Evolutionary conservation across 2,329 filamentous ascomycete genomes (phyloP), one percentile per base, ranked within the genome.

Genomic region (Penicillium sp.): DNA sequence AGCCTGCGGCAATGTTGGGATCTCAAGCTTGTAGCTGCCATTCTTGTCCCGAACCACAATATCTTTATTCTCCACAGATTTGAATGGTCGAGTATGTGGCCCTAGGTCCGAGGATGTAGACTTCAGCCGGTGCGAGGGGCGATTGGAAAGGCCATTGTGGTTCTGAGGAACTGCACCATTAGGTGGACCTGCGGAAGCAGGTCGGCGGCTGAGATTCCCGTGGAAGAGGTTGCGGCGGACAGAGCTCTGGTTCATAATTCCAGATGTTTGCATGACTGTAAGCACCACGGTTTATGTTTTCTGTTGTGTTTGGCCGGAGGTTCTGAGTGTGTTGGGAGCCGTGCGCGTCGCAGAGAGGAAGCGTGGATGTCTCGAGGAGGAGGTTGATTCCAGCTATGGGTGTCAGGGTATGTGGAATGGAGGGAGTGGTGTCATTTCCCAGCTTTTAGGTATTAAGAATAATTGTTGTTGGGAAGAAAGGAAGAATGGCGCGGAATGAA

Each of bases 31-130:
- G 57, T 80, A 81, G 26, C 76, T 73, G 1, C 81, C 81, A 51
- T 78, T 74, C 26, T 76, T 74, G 56, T 81, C 77, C 11, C 77
- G 74, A 42, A 78, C 77, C 24, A 82, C 78, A 26, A 82, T 79
- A 44, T 82, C 80, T 56, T 69, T 71, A 43, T 72, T 72, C 49
- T 77, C 69, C 16, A 68, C 56, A 2, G 60, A n/a, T 16, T 64
- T 65, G 10, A 60, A 53, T 29, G 56, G 60, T 29, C 69, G 55
- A 4, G 63, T 58, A 10, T 63, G 61, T 5, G 53, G 60, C 8
- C 40, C 55, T 1, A 64, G 51, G 7, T 72, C 68, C 1, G 66
- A 61, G 3, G 60, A 53, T 34, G 58, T 57, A 16, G 66, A 50
- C 42, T 64, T 63, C 9, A 65, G 37, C 7, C 64, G 59, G 53